phyloP scores from a whole-genome alignment of 176 grass and related monocot genomes.

The Musa beccarii region DNA sequence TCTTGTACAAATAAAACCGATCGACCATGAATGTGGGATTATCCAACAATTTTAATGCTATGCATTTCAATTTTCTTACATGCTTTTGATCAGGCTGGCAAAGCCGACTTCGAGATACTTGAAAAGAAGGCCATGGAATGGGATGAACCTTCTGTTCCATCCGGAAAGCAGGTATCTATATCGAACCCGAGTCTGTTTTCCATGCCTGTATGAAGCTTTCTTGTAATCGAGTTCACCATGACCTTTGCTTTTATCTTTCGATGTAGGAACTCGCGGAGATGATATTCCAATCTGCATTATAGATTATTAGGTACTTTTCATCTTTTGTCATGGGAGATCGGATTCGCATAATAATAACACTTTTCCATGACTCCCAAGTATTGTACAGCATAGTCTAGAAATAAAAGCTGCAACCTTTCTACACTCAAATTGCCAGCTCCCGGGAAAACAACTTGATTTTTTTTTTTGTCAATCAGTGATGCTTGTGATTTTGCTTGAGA shows the following conservation, averaged over 20 bases:
- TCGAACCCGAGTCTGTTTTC: not conserved
- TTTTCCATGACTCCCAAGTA: no score
- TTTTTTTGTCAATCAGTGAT: no score
- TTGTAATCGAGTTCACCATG: not conserved
- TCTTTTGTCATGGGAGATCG: not conserved
- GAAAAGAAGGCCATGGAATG: conserved; percentile 87
- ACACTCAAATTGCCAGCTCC: no score
- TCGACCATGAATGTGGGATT: no score
- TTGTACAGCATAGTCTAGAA: no score
- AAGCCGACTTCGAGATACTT: conserved; percentile 71
- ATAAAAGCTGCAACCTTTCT: no score
- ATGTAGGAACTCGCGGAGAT: conserved; percentile 7
- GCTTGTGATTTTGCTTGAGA: no score
- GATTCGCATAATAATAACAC: not conserved
- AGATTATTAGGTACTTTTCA: not conserved
- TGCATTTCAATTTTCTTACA: no score
- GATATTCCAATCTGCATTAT: conserved; percentile 1
- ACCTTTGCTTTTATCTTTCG: not conserved
- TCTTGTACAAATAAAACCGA: no score
- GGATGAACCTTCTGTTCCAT: conserved; percentile 76
- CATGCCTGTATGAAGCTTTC: not conserved
- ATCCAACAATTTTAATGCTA: no score
- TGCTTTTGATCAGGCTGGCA: conserved; percentile 49
- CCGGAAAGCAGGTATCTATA: conserved; percentile 71
- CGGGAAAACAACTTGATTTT: no score